Evolutionary conservation across 169 alveolate genomes (phyloP), one percentile per base, ranked within the genome.

Genomic region (Perkinsus marinus): DNA sequence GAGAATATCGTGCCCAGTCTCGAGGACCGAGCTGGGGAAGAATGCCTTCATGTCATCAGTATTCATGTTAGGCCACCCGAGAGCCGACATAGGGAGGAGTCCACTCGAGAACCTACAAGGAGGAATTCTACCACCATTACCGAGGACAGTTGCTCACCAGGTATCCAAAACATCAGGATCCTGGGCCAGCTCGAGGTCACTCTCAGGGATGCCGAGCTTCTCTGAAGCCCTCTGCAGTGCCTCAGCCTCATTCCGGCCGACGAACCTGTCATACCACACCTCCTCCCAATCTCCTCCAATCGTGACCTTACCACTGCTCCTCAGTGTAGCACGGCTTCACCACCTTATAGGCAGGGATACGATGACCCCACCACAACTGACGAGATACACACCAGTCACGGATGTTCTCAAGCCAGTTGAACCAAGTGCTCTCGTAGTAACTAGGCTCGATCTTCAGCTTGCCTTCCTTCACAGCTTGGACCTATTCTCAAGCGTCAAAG

Each of bases 331-430:
- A 38, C n/a, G 94, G 94, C 90, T 91, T 79, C 30, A 95, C 95
- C 47, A 97, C 97, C 90, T 96, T 93, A 95, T 98, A 98, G 9
- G 99, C 99, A 0, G 99, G 99, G 91, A 98, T 98, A 92, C 99
- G 97, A 95, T 99, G 99, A 0, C 99, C 99, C 99, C 99, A 99
- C 99, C 99, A 98, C 68, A 99, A 97, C 95, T 99, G 99, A 46
- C 99, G 95, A 9, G 99, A 98, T 47, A 99, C 97, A 94, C 99
- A 99, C 99, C 99, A 99, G 95, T 99, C 99, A 90, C 97, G 97
- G 90, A 98, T 98, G 93, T 99, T 99, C 47, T 97, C 99, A 38
- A 99, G 96, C 99, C 99, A 99, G 93, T 97, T 94, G 96, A 95
- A 97, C 99, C 99, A 98, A 0, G 98, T 97, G 91, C 97, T 96